phyloP scores from a whole-genome alignment of 2,329 filamentous ascomycete genomes.

The Trichophyton schoenleinii region DNA sequence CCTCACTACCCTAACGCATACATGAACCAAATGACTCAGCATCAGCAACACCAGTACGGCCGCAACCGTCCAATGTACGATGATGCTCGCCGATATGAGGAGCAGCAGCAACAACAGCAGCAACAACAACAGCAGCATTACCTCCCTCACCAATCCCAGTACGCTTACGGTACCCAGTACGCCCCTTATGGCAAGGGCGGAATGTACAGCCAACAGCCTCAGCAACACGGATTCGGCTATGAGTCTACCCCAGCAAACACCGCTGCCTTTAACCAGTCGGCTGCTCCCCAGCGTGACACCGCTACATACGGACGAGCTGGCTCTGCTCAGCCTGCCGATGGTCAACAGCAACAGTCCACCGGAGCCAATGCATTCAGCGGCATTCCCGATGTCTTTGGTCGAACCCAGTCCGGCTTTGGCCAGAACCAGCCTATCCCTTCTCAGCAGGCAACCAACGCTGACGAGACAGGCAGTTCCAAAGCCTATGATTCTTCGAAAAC shows the following conservation, averaged over 20 bases:
- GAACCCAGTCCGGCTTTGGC: slow-evolving; percentile 45
- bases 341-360: slow-evolving; percentile 36
- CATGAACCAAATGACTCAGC: slow-evolving; percentile 41
- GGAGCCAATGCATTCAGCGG: slow-evolving; percentile 40
- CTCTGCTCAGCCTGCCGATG: slow-evolving; percentile 44
- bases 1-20: slow-evolving; percentile 50
- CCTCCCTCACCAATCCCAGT: slow-evolving; percentile 40
- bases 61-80: slow-evolving; percentile 39
- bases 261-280: slow-evolving; percentile 31
- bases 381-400: slow-evolving; percentile 48
- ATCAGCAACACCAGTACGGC: slow-evolving; percentile 33
- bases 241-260: slow-evolving; percentile 53
- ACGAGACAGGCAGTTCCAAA: slow-evolving; percentile 41
- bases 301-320: slow-evolving; percentile 49
- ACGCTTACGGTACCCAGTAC: slow-evolving; percentile 41
- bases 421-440: slow-evolving; percentile 42
- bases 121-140: slow-evolving; percentile 21
- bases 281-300: slow-evolving; percentile 35
- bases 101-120: slow-evolving; percentile 13
- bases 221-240: slow-evolving; percentile 50
- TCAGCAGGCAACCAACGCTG: slow-evolving; percentile 35
- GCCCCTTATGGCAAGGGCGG: slow-evolving; percentile 44
- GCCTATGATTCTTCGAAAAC: slow-evolving; percentile 45
- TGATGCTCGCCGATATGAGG: slow-evolving; percentile 38
- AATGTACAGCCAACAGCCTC: slow-evolving; percentile 52